A percentile compares a stretch with the other conserved stretches of the same genome.
Evolutionary conservation across 305 asterid species (phyloP).

Genomic region (Lippia alba): DNA sequence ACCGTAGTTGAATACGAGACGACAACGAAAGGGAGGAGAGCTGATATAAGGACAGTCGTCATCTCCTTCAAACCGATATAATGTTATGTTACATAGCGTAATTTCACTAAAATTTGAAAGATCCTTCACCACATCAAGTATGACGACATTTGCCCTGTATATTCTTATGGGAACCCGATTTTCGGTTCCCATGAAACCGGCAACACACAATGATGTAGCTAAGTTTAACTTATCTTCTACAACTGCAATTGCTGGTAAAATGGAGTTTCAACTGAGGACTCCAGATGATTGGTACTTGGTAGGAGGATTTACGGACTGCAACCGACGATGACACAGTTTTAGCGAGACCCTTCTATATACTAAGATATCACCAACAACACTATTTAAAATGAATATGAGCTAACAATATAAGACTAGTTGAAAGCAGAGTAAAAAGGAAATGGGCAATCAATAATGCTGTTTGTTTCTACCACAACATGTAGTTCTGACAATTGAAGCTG

Average conservation of each 20-base stretch:
- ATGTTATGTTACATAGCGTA: background rate
- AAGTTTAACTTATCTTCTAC: background rate
- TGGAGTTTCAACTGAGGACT: constrained; percentile 3
- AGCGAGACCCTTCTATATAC: background rate
- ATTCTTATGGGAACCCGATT: background rate
- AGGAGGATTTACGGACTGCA: background rate
- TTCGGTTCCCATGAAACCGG: background rate
- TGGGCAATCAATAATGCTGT: background rate
- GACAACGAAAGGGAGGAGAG: too few species aligned
- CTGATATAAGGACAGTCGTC: too few species aligned
- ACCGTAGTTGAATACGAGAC: too few species aligned
- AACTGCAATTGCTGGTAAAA: constrained; percentile 12
- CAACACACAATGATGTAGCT: background rate
- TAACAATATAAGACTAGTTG: constrained; percentile 13
- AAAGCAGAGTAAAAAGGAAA: constrained; percentile 3
- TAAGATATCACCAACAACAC: background rate
- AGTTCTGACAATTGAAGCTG: constrained; percentile 13
- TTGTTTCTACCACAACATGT: background rate
- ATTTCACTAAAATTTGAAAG: too few species aligned
- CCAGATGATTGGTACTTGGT: background rate
- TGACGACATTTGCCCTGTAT: background rate
- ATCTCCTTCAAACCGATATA: background rate
- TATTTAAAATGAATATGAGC: background rate
- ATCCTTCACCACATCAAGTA: background rate
- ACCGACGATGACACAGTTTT: background rate